Base-by-base conservation (phyloP, 441 rosid genomes). In the Adansonia rubrostipa region DNA sequence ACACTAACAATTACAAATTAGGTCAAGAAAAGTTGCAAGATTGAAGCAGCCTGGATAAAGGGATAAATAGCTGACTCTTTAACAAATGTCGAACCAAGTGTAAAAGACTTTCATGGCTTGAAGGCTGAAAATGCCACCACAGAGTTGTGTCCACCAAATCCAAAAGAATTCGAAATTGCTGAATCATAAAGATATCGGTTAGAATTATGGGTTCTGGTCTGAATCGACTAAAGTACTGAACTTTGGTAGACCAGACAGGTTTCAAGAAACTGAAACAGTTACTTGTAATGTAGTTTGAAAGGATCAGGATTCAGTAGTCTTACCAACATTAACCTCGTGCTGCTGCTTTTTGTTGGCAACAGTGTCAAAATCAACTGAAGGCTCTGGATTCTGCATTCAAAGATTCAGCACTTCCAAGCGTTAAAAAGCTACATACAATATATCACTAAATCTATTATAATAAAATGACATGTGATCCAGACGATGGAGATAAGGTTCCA, bases 101-200 rank as follows among this genome's bases (percentile, higher is more conserved):
- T 2, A 1, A 10, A 22, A 10, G 28, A 24, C 44, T 28, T 33
- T 88, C 87, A 91, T 44, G 97, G 95, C 84, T 85, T 89, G 88
- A 89, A 95, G 53, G 97, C 86, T 61, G 98, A 89, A 82, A 95
- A 95, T 14, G 88, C 95, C 20, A 93, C 99, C 1, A 95, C 99
- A 0, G 97, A 93, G 89, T 95, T 95, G 83, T 95, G 99, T 85
- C 99, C 99, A 73, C 99, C 99, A 9, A 95, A 92, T 50, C 99
- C 99, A 1, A 93, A 95, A 1, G 99, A 95, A 81, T 92, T 90
- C 9, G 96, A 90, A 67, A 92, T 92, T 61, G 85, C 96, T 92
- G 93, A 86, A 78, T 62, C 24, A 76, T 28, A 60, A 6, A 47
- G 20, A 47, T 48, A 3, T 10, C 13, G 2, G 73, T 44, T 7